These are phyloP conservation scores for Leccinellum rugosiceps DNA, from an alignment of 768 basidiomycete species.

Conservation along the genomic window DNA sequence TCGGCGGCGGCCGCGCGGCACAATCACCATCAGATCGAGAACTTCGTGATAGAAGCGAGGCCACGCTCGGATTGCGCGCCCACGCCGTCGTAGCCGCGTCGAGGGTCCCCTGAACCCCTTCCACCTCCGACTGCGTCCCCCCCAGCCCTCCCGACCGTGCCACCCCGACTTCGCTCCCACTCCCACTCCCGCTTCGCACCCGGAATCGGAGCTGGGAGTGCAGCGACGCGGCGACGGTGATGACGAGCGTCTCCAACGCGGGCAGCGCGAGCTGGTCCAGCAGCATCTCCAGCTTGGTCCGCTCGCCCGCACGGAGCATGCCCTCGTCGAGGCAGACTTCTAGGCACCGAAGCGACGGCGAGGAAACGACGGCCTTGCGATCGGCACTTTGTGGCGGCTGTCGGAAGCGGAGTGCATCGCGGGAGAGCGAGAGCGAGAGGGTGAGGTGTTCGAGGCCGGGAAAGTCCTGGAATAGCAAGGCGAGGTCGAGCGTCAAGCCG, in stretches of 20 bases:
- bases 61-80: slow-evolving; percentile 12
- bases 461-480: slow-evolving; percentile 18
- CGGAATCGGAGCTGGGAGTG: background rate
- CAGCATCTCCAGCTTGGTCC: slow-evolving; percentile 12
- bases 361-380: background rate
- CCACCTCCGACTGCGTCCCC: background rate
- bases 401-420: slow-evolving; percentile 10
- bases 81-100: slow-evolving; percentile 4
- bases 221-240: slow-evolving; percentile 1
- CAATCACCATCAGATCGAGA: background rate
- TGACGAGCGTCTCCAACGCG: slow-evolving; percentile 11
- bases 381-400: background rate
- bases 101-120: background rate
- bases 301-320: slow-evolving; percentile 20
- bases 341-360: slow-evolving; percentile 8
- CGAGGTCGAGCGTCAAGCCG: slow-evolving; percentile 17
- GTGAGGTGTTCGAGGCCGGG: slow-evolving; percentile 13
- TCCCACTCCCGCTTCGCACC: background rate
- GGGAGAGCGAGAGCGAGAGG: slow-evolving; percentile 11
- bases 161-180: background rate
- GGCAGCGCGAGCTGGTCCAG: slow-evolving; percentile 24
- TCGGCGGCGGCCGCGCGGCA: background rate
- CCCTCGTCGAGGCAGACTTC: slow-evolving; percentile 22
- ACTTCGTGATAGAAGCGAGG: slow-evolving; percentile 13
- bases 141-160: background rate